phyloP scores from a whole-genome alignment of 2,329 filamentous ascomycete species.

The Talaromyces islandicus region DNA sequence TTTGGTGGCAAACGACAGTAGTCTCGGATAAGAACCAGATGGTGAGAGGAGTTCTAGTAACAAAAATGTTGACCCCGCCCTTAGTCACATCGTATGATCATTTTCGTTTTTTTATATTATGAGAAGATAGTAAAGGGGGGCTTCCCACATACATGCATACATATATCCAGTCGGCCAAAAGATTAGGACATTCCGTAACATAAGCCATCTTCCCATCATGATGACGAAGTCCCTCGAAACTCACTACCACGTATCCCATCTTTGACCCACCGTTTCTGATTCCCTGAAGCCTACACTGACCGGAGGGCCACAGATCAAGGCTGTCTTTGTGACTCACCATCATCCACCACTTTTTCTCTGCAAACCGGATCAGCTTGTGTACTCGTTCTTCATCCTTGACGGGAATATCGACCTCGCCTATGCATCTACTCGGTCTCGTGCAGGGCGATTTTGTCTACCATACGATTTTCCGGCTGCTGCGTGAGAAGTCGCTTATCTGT shows the following conservation, averaged over 20 bases:
- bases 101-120: no score
- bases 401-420: conserved; percentile 18
- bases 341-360: conserved; percentile 30
- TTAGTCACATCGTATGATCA: no score
- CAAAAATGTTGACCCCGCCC: no score
- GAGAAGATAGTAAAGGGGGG: no score
- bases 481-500: conserved; percentile 20
- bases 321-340: conserved; percentile 30
- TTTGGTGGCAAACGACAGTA: no score
- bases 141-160: no score
- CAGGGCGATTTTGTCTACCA: conserved; percentile 27
- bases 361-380: conserved; percentile 22
- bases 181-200: no score
- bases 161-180: no score
- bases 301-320: conserved; percentile 16
- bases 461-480: conserved; percentile 25
- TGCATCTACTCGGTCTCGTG: conserved; percentile 24
- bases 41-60: no score
- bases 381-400: conserved; percentile 23
- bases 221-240: background rate
- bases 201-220: no score
- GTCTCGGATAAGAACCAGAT: no score
- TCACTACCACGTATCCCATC: conserved; percentile 8
- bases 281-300: conserved; percentile 18
- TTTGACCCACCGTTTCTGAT: conserved; percentile 29